Evolutionary conservation across 202 grass and related monocot genomes (phyloP).

Genomic region (Carex arenaria): DNA sequence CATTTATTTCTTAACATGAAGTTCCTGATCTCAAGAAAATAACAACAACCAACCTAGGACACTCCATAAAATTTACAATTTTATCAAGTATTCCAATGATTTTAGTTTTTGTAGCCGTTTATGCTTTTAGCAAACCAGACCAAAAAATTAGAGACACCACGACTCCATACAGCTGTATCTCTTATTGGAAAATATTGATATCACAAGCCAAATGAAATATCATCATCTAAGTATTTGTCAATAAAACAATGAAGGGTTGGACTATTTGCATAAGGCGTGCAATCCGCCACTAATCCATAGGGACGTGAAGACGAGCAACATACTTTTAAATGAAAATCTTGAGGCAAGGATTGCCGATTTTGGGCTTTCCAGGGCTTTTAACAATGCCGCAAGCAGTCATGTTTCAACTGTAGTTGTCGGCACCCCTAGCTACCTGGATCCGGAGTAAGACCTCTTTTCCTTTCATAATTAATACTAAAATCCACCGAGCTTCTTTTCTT

Average conservation of each 20-base stretch:
- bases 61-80: not conserved
- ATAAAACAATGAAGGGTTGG: too few species aligned
- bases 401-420: slow-evolving; percentile 2
- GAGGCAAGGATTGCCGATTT: slow-evolving; percentile 46
- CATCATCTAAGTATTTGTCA: too few species aligned
- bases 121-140: not conserved
- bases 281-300: too few species aligned
- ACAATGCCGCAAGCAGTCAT: not conserved
- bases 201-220: too few species aligned
- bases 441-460: slow-evolving; percentile 19
- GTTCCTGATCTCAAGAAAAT: too few species aligned
- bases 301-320: slow-evolving; percentile 20
- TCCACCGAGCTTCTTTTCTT: too few species aligned
- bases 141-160: not conserved
- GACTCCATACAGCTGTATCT: not conserved
- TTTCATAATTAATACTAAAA: not conserved
- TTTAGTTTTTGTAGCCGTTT: not conserved
- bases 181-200: not conserved
- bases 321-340: slow-evolving; percentile 33
- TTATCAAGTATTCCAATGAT: not conserved
- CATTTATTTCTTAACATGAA: too few species aligned
- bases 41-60: too few species aligned
- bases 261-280: too few species aligned
- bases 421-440: slow-evolving; percentile 33
- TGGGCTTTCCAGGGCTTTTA: slow-evolving; percentile 29